phyloP scores from a whole-genome alignment of 495 filamentous ascomycete genomes.

The Chaetomium fimeti region DNA sequence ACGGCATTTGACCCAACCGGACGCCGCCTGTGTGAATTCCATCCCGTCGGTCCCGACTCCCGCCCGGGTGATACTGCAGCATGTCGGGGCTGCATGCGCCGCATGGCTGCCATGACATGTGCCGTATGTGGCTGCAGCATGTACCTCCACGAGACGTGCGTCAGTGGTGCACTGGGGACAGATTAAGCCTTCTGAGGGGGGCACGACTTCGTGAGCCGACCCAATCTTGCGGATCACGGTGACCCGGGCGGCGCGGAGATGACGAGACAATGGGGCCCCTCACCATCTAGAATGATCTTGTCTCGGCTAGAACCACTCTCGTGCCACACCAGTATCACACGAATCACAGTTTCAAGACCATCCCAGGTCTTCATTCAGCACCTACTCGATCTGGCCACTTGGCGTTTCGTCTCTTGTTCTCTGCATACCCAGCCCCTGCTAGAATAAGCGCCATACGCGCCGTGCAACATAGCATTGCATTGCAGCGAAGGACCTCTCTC shows the following conservation, averaged over 20 bases:
- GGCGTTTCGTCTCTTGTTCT: slow-evolving; percentile 6
- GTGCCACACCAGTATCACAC: background rate
- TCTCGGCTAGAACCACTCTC: background rate
- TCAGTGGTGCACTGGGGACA: background rate
- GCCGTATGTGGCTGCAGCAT: background rate
- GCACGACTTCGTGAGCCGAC: background rate
- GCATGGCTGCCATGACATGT: background rate
- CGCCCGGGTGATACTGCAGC: slow-evolving; percentile 1
- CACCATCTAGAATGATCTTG: background rate
- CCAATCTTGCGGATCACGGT: background rate
- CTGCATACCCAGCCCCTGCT: background rate
- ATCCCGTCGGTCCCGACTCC: slow-evolving; percentile 16
- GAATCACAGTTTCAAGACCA: too few species aligned
- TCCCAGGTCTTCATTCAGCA: background rate
- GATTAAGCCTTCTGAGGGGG: background rate
- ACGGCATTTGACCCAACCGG: background rate
- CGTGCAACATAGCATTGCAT: background rate
- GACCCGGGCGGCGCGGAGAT: background rate
- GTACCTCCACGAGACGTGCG: too few species aligned
- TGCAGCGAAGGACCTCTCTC: background rate
- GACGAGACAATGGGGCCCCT: background rate
- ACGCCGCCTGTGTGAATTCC: background rate
- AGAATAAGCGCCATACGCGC: slow-evolving; percentile 2
- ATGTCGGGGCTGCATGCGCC: slow-evolving; percentile 7
- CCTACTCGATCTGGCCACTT: background rate